Conservation (phyloP, 1,284 basidiomycete species). For the Cutaneotrichosporon sp. region DNA sequence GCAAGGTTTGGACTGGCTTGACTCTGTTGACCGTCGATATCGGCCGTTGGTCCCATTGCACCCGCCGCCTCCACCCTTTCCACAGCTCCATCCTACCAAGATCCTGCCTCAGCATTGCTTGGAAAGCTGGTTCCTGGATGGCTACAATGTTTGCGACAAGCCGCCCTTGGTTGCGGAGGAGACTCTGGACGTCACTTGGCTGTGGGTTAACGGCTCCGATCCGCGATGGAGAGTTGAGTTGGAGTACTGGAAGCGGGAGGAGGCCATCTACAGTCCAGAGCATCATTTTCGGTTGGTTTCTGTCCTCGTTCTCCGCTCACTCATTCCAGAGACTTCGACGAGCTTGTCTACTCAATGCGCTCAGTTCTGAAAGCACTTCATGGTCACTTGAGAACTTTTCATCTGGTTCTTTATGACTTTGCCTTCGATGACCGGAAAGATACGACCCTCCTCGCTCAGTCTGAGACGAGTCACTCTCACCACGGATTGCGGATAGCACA, state of each 20-base stretch:
- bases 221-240: slow-evolving; percentile 35
- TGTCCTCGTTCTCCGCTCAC: not conserved
- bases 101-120: slow-evolving; percentile 37
- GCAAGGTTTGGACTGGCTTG: slow-evolving; percentile 26
- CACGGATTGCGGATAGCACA: slow-evolving; percentile 34
- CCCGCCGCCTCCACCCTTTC: slow-evolving; percentile 34
- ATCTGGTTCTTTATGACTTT: slow-evolving; percentile 40
- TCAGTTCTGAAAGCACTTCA: slow-evolving; percentile 38
- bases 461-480: not conserved
- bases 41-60: slow-evolving; percentile 31
- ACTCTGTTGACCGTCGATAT: slow-evolving; percentile 32
- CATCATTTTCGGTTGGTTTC: slow-evolving; percentile 40
- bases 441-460: not conserved
- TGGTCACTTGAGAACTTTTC: slow-evolving; percentile 33
- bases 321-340: slow-evolving; percentile 38
- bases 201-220: slow-evolving; percentile 47
- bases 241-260: slow-evolving; percentile 20
- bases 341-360: slow-evolving; percentile 43
- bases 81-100: slow-evolving; percentile 32
- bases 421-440: slow-evolving; percentile 21
- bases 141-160: slow-evolving; percentile 33
- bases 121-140: slow-evolving; percentile 42
- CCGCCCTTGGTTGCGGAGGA: slow-evolving; percentile 39
- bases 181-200: slow-evolving; percentile 40
- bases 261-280: slow-evolving; percentile 33